Percentiles rank a stretch among this genome's conserved stretches.
phyloP scores from a whole-genome alignment of 169 alveolate genomes.

The Amoebophrya sp. region DNA sequence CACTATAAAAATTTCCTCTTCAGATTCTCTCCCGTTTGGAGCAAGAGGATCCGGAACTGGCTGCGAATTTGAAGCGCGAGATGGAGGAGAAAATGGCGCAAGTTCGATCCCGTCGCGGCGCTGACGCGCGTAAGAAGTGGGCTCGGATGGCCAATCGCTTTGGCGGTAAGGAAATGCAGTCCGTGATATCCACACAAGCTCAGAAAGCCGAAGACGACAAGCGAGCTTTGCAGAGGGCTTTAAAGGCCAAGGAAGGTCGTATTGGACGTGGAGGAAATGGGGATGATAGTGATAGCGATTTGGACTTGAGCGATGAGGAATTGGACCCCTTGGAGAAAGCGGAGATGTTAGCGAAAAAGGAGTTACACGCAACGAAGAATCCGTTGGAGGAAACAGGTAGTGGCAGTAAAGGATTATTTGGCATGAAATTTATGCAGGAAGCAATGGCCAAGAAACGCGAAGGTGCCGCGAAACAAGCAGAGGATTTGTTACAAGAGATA shows the following conservation, averaged over 20 bases:
- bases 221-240: neutral
- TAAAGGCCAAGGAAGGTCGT: neutral
- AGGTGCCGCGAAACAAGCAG: neutral
- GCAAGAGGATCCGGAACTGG: conserved; percentile 60
- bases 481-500: neutral
- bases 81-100: conserved; percentile 60
- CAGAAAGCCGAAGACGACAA: conserved; percentile 38
- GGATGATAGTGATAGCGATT: neutral
- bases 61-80: conserved; percentile 53
- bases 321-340: conserved; percentile 17
- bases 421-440: conserved; percentile 8
- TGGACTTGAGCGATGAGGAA: neutral
- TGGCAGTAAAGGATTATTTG: neutral
- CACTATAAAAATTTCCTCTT: too few species aligned
- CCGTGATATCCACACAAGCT: conserved; percentile 53
- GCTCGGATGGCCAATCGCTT: conserved; percentile 63
- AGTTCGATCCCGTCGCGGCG: conserved; percentile 54
- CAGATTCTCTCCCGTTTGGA: conserved; percentile 45
- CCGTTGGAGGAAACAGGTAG: neutral
- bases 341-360: neutral
- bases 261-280: neutral
- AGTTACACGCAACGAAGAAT: neutral
- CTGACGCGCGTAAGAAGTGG: conserved; percentile 61
- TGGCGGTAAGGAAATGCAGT: conserved; percentile 62
- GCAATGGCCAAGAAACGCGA: neutral